Conservation (phyloP, 2,329 filamentous ascomycete genomes). For the Stemphylium vesicarium region DNA sequence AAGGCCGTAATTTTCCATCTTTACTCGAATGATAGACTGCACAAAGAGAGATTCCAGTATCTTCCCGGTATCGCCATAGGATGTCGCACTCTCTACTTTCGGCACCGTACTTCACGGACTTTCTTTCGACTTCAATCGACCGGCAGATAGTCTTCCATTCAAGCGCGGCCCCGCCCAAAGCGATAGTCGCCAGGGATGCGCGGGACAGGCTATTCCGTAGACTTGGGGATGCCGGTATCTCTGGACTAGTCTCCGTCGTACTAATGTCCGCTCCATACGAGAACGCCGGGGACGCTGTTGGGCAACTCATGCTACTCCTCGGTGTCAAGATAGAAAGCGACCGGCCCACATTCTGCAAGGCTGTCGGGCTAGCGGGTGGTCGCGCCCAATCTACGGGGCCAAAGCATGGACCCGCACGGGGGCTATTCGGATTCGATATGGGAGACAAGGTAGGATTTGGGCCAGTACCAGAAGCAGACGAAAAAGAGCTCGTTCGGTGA, state of each 20-base stretch:
- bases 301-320: constrained; percentile 23
- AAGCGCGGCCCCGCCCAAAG: constrained; percentile 35
- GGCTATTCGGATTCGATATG: constrained; percentile 22
- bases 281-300: constrained; percentile 16
- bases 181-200: constrained; percentile 31
- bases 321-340: constrained; percentile 30
- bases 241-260: constrained; percentile 32
- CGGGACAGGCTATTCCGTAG: constrained; percentile 26
- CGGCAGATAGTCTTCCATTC: constrained; percentile 38
- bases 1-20: constrained; percentile 24
- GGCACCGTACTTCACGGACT: constrained; percentile 11
- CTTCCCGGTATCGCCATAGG: constrained; percentile 38
- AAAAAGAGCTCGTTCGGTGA: constrained; percentile 17
- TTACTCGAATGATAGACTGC: constrained; percentile 31
- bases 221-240: constrained; percentile 16
- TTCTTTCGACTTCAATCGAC: constrained; percentile 38
- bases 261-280: constrained; percentile 11
- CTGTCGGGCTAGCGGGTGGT: constrained; percentile 10
- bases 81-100: constrained; percentile 33
- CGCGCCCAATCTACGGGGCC: constrained; percentile 22
- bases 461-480: constrained; percentile 20
- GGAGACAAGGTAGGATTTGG: constrained; percentile 15
- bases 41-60: constrained; percentile 34
- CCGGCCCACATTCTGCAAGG: constrained; percentile 4
- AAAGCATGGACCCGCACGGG: constrained; percentile 24